Base-by-base conservation (phyloP, 192 early-diverging fungal species). In the Chytriomyces sp. region DNA sequence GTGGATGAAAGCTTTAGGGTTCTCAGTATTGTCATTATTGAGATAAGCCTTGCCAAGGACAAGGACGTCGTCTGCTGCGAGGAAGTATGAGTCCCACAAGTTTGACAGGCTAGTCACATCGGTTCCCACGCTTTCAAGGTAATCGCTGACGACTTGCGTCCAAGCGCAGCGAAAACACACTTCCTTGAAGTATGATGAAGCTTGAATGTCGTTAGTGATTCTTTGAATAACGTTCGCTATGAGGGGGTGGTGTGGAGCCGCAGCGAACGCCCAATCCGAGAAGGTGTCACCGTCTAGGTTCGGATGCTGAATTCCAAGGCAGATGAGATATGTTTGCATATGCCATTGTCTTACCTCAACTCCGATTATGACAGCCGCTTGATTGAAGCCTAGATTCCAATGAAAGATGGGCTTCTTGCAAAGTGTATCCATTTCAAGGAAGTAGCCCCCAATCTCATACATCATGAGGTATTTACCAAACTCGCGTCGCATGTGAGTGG, bases 391-490 rank as follows among this genome's bases (percentile, higher is more conserved):
- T 4, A 59, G 34, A 52, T 59, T 44, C 78, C 78, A 80, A 25
- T 80, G 44, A 54, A 58, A 53, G 14, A 80, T 31, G 10, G 78
- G 72, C 22, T 58, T 52, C 17, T 53, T n/a, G 34, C 64, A 65
- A 25, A 31, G 39, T 8, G 78, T 78, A 44, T 80, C 78, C 59
- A 75, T 55, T 49, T 80, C 78, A 31, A 38, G 39, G 39, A 78
- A 80, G 36, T 66, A 64, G 28, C 78, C 78, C 5, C 78, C 78
- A 26, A 77, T 54, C 19, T 65, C 52, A 26, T 58, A 56, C 59
- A 80, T 31, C 53, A 80, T 64, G 59, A 78, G 31, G 52, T 79
- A 79, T 26, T 77, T 69, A 14, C 33, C 64, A 25, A 75, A 68
- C 32, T 75, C 74, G 8, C 58, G 25, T 4, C 66, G 64, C 55